Conservation (phyloP, 2,329 filamentous ascomycete species). For the Dothistroma pini region DNA sequence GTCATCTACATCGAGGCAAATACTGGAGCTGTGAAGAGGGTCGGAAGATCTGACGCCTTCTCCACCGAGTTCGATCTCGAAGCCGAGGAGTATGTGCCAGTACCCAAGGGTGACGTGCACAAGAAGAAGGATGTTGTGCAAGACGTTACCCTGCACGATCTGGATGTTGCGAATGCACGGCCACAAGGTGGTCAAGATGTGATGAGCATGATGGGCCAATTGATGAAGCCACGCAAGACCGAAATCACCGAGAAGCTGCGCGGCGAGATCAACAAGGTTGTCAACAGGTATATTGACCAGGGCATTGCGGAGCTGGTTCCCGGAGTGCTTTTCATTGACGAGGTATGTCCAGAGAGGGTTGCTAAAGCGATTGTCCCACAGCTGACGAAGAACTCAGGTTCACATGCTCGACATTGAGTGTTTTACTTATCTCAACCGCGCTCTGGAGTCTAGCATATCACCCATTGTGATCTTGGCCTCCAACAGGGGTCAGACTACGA, state of each 20-base stretch:
- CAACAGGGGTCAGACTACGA: conserved; percentile 89
- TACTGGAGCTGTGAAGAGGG: conserved; percentile 95
- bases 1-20: conserved; percentile 99
- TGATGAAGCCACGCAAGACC: conserved; percentile 99
- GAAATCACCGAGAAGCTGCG: conserved; percentile 98
- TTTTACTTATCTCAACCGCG: conserved; percentile 98
- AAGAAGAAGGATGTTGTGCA: conserved; percentile 99
- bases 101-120: conserved; percentile 97
- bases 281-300: conserved; percentile 98
- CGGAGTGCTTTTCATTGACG: conserved; percentile 96
- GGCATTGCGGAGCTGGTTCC: conserved; percentile 97
- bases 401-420: conserved; percentile 99
- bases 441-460: conserved; percentile 90
- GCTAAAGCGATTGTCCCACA: not conserved
- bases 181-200: conserved; percentile 98
- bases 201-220: conserved; percentile 99
- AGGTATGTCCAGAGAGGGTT: conserved; percentile 56
- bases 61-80: conserved; percentile 98
- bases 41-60: conserved; percentile 93
- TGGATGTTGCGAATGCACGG: conserved; percentile 91
- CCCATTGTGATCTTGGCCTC: conserved; percentile 97
- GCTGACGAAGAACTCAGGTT: conserved; percentile 56
- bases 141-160: conserved; percentile 93
- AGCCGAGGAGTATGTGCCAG: conserved; percentile 97
- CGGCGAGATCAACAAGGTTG: conserved; percentile 97